Base-by-base conservation (phyloP, 163 green algal genomes). In the Scenedesmus sp. region DNA sequence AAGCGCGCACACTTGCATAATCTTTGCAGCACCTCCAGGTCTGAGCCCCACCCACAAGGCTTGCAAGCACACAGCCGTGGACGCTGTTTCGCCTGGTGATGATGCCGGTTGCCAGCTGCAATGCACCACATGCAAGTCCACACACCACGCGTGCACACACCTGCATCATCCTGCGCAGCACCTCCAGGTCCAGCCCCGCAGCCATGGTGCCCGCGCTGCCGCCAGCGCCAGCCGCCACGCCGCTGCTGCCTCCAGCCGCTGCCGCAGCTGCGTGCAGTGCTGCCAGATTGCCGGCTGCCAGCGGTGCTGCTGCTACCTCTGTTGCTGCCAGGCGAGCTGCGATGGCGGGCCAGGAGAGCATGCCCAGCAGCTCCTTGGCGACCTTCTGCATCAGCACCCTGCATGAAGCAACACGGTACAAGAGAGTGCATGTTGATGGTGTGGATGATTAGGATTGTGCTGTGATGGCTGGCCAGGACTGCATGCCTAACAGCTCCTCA, bases 351-450 rank as follows among this genome's bases (percentile, higher is more conserved):
- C 76, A 93, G 13, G 18, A 49, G 20, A 46, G 73, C 73, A 46
- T 46, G 73, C 33, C 33, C 26, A 46, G 91, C 79, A 97, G 94
- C 94, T 98, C 96, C 95, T 98, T 98, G 61, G 97, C 95, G 56
- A 98, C 93, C 94, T 98, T 98, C 81, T 98, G 96, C 95, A 99
- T 98, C 26, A 98, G 94, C 61, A 98, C 97, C 16, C 96, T 96
- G 87, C 53, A 85, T 5, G 37, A 53, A 81, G 5, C 61, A 73
- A 65, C 53, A 20, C 22, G 53, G 2, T 24, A n/a, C n/a, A n/a
- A n/a, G n/a, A n/a, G n/a, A n/a, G n/a, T n/a, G n/a, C n/a, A n/a
- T n/a, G n/a, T n/a, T n/a, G n/a, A n/a, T n/a, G n/a, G n/a, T n/a
- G n/a, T n/a, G n/a, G n/a, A n/a, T n/a, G n/a, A n/a, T n/a, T n/a